Base-by-base conservation (phyloP, 495 filamentous ascomycete species). In the Pyrenopolyporus hunteri region DNA sequence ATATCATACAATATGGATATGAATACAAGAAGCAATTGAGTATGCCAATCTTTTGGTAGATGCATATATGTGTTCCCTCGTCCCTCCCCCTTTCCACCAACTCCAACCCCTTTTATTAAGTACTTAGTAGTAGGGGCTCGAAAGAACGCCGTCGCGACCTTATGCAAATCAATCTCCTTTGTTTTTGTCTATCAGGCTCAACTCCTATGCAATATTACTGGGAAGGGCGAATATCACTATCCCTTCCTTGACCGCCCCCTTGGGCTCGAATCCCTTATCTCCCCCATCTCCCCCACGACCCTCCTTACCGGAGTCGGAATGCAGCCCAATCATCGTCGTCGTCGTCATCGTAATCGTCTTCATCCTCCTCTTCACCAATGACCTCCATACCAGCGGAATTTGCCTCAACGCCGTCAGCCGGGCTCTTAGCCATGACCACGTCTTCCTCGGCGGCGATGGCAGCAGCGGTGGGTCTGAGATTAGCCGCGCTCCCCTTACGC, bases 251-350 rank as follows among this genome's bases (percentile, higher is more conserved):
- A 19, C 13, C 14, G 22, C 9, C 31, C 16, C 10, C 26, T 29
- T 40, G 4, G 5, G 31, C 23, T 17, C 14, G 9, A 2, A n/a
- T n/a, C n/a, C n/a, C 26, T 29, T 29, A 29, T 29, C 29, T 14
- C 16, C n/a, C n/a, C n/a, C n/a, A n/a, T n/a, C n/a, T n/a, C n/a
- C n/a, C n/a, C n/a, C n/a, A n/a, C n/a, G n/a, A 1, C 17, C n/a
- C n/a, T 19, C 8, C 32, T 45, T 51, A 57, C 23, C 82, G 80
- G 65, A 90, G 87, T 55, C 85, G 74, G 80, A 89, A 92, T 43
- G 83, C 83, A 72, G 87, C 86, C 86, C 86, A 91, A 25, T 83
- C 84, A 58, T 83, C 82, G 29, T 80, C 82, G 8, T 81, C 79
- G 0, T 85, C 83, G 1, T 86, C 83, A 0, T 85, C 83, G 2